Evolutionary conservation across 2,329 filamentous ascomycete species (phyloP), one percentile per base, ranked within the genome.

Genomic region (Penicillium sp.): DNA sequence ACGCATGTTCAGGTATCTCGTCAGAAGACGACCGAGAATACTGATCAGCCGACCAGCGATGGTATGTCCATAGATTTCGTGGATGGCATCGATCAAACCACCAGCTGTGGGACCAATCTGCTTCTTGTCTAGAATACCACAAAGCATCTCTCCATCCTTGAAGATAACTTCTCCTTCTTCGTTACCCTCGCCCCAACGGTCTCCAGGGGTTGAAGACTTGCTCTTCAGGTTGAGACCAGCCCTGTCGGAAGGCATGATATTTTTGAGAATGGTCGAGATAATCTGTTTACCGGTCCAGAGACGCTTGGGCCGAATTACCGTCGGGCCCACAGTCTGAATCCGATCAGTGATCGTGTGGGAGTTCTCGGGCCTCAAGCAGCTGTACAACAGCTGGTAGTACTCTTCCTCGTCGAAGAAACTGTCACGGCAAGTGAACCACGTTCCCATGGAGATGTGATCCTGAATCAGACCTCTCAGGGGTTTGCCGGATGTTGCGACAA

Each of bases 211-310:
- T 43, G 87, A 84, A 2, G 87, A 87, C 62, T 86, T 87, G 44
- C 88, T 87, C 8, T 78, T 81, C 70, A 97, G 81, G 61, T 83
- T 90, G 29, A 97, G 74, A 26, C 87, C 85, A 50, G 84, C 82
- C 59, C 85, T 87, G 55, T 84, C 81, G 9, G 77, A 70, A 0
- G 93, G 93, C 55, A 82, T 85, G 59, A 97, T 90, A 64, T 98
- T 98, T 69, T 88, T 89, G 49, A 98, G 72, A 7, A 98, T 85
- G 0, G 89, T 95, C 3, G 88, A 91, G 55, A 98, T 86, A 42
- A 98, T 78, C 65, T 98, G 93, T 72, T 98, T 98, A 56, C 93
- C 93, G 2, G 90, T 97, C 93, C 93, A 98, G 46, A 89, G 74
- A 28, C 81, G 78, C 35, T 78, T 78, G 0, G 93, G 93, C 66